Percentiles rank a stretch among this genome's conserved stretches.
Evolutionary conservation across 106 monocot species (phyloP).

Genomic region (Acorus calamus): DNA sequence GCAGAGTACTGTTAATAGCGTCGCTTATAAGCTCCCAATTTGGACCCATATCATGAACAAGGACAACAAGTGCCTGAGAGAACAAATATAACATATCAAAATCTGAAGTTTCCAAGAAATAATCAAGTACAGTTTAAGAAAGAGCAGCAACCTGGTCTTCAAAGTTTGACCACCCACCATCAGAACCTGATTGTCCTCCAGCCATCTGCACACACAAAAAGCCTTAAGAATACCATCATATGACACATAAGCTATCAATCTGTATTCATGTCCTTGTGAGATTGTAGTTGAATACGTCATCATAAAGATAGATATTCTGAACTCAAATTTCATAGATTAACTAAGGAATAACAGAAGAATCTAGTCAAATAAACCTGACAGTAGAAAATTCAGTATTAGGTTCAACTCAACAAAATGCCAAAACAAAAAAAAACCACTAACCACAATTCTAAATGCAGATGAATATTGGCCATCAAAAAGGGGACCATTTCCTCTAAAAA

Average conservation of each 20-base stretch:
- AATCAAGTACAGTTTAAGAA: neutral
- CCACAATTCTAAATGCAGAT: too few relatives aligned
- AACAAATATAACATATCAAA: slow-evolving; percentile 5
- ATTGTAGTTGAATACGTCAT: too few relatives aligned
- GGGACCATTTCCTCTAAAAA: too few relatives aligned
- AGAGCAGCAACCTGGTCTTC: slow-evolving; percentile 81
- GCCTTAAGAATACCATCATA: neutral
- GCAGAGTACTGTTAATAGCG: slow-evolving; percentile 82
- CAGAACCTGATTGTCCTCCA: slow-evolving; percentile 51
- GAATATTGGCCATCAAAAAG: too few relatives aligned
- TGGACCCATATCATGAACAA: slow-evolving; percentile 99
- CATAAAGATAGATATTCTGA: too few relatives aligned
- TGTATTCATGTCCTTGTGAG: neutral
- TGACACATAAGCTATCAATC: neutral
- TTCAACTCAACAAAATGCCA: too few relatives aligned
- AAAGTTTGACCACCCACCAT: slow-evolving; percentile 76
- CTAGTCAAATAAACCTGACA: too few relatives aligned
- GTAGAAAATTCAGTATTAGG: too few relatives aligned
- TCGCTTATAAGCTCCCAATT: slow-evolving; percentile 99
- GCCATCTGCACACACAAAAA: slow-evolving; percentile 33
- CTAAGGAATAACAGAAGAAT: too few relatives aligned
- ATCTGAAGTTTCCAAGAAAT: neutral
- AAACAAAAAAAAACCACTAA: too few relatives aligned
- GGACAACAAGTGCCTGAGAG: slow-evolving; percentile 87
- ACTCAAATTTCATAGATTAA: too few relatives aligned